phyloP scores from a whole-genome alignment of 73 alveolate genomes.

The Paramecium sonneborni region DNA sequence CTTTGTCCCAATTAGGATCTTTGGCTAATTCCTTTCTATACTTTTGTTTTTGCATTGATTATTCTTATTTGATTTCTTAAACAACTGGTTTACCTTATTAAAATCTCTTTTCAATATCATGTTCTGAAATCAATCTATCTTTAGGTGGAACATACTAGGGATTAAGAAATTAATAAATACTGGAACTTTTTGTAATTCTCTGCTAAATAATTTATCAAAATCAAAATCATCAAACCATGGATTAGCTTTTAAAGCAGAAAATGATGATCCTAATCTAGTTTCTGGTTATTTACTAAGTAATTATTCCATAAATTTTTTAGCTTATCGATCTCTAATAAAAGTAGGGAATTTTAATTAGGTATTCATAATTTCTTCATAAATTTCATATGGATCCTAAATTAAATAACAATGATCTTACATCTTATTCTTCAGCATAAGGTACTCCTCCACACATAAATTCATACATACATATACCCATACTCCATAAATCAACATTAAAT shows the following conservation, averaged over 20 bases:
- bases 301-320: conserved; percentile 61
- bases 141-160: conserved; percentile 43
- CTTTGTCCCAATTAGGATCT: conserved; percentile 65
- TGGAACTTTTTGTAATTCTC: conserved; percentile 47
- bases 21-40: conserved; percentile 22
- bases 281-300: conserved; percentile 60
- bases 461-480: conserved; percentile 67
- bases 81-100: conserved; percentile 16
- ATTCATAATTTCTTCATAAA: conserved; percentile 55
- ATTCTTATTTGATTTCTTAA: conserved; percentile 35
- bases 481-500: conserved; percentile 69
- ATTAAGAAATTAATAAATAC: neutral
- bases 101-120: conserved; percentile 30
- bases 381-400: conserved; percentile 57
- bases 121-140: conserved; percentile 1
- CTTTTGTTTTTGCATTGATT: neutral
- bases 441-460: conserved; percentile 70
- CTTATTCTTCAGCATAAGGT: conserved; percentile 66
- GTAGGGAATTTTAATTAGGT: conserved; percentile 52
- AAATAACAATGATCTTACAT: neutral
- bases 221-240: conserved; percentile 58
- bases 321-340: neutral
- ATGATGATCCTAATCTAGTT: conserved; percentile 51
- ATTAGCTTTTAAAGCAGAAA: conserved; percentile 38
- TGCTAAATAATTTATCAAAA: conserved; percentile 30